Base-by-base conservation (phyloP, 352 stramenopile genomes). In the Phytophthora cactorum region DNA sequence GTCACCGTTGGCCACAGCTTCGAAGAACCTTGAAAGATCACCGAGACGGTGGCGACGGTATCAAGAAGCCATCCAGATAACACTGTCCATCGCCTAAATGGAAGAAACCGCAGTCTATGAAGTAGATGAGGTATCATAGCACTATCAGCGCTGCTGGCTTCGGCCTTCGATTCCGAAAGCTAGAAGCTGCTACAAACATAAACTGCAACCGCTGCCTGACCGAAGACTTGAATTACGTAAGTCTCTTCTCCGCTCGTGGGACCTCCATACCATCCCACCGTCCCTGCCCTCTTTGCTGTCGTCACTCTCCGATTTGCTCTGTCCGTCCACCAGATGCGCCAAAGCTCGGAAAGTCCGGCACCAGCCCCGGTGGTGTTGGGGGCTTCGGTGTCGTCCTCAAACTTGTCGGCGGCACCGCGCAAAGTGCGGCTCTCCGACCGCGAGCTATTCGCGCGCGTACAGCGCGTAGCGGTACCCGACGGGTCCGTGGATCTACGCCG, bases 221-320 rank as follows among this genome's bases (percentile, higher is more conserved):
- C 34, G 43, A 29, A 52, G 28, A 50, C 39, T 58, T 58, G 52
- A 47, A 39, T 39, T 9, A 31, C 25, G 32, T 6, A 50, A 50
- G 52, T 41, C 59, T 67, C 43, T 67, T 53, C 31, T 25, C 15
- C 46, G 27, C 46, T 51, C 43, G 52, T 52, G 61, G 54, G 54
- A 61, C 34, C 38, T 31, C 22, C 45, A 17, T 55, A 25, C 17
- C 57, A 66, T 53, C 44, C 45, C 45, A 63, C 56, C 6, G 22
- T 51, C 12, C 45, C 31, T 39, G 36, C 28, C 38, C 47, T 54
- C 47, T 44, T 60, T 39, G 27, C 34, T 15, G 49, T 61, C 49
- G 53, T 28, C 71, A 78, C 57, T 78, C 54, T 66, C 50, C 58
- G 51, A 74, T 78, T 74, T 73, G 67, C 61, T 39, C 34, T 39